Base-by-base conservation (phyloP, 768 basidiomycete species). In the Serendipita vermifera region DNA sequence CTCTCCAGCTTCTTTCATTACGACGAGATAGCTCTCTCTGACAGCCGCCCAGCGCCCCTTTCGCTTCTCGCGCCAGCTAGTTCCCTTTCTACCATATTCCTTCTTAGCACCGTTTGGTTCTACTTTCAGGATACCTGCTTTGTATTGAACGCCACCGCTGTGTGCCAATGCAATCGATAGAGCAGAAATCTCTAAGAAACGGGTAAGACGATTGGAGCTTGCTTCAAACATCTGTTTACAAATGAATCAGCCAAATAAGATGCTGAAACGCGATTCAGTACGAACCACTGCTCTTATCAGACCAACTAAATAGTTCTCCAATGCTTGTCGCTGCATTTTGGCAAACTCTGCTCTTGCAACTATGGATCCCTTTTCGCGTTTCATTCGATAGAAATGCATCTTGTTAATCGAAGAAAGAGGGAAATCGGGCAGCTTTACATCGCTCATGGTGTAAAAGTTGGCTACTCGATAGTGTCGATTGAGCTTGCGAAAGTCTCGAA, bases 181-280 rank as follows among this genome's bases (percentile, higher is more conserved):
- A 1, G 93, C 82, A 39, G 87, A 92, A 39, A 98, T 76, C 68
- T 99, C 96, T 43, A 99, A 76, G 69, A 97, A 99, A 3, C 82
- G 82, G 38, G 84, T 82, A 0, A 99, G 70, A 32, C 93, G 81
- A 64, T 97, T 97, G 1, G 89, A 78, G 20, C 90, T 81, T 1
- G 93, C 89, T 63, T 92, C 89, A 69, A 94, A 96, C 87, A 98
- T 96, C 92, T 94, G 48, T 24, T 32, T 20, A 48, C 14, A n/a
- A 22, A 57, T 14, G 43, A 35, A 58, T 38, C 36, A 5, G 55
- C 20, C 11, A 38, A 9, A 26, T n/a, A n/a, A 3, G 40, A 29
- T 14, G 11, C 17, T 13, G 27, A 3, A 14, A 31, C 38, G 13
- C 26, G 13, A 60, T 57, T 33, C 15, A 33, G 33, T 22, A 70